phyloP scores from a whole-genome alignment of 129 eudicot species.

The Artemisia annua region DNA sequence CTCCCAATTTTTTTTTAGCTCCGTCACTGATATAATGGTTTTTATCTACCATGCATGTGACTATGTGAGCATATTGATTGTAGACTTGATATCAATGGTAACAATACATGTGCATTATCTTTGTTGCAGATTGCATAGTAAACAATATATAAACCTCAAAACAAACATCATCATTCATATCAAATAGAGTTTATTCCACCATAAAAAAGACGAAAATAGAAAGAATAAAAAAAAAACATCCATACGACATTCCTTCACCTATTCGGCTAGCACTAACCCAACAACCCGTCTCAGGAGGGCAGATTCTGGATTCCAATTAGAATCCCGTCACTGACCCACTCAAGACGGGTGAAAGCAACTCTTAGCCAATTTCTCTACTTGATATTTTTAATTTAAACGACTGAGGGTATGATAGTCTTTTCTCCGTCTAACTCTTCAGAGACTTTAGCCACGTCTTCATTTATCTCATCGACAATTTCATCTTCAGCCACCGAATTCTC shows the following conservation, averaged over 20 bases:
- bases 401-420: conserved; percentile 15
- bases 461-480: conserved; percentile 21
- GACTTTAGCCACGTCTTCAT: conserved; percentile 20
- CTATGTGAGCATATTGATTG: neutral
- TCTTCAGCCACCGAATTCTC: conserved; percentile 5
- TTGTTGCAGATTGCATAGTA: neutral
- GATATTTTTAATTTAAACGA: neutral
- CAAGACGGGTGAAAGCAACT: neutral
- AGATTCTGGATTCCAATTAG: neutral
- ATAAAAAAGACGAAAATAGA: neutral
- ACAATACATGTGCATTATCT: neutral
- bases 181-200: conserved; percentile 6
- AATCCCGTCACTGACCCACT: neutral
- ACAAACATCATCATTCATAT: neutral
- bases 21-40: too few species aligned
- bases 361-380: neutral
- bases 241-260: conserved; percentile 2
- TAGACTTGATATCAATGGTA: neutral
- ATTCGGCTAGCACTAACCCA: conserved; percentile 20
- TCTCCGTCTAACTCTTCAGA: conserved; percentile 20
- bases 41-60: neutral
- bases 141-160: neutral
- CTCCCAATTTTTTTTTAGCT: too few species aligned
- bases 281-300: conserved; percentile 2
- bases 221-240: neutral